Evolutionary conservation across 352 stramenopile species (phyloP).

Genomic region (Phytophthora pseudosyringae): DNA sequence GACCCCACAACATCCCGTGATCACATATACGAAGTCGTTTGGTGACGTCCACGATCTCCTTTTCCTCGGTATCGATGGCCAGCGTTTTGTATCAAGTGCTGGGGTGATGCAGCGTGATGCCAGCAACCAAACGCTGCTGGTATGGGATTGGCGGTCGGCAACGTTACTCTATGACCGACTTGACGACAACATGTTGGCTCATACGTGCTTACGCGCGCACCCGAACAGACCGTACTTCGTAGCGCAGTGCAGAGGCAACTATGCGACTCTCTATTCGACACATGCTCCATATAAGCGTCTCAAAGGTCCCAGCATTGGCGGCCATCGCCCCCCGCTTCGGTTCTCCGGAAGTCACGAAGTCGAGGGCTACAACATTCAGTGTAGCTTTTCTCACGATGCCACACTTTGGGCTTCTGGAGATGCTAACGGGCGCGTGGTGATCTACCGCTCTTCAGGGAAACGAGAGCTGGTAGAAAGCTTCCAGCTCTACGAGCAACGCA

Average conservation of each 20-base stretch:
- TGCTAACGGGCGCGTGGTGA: conserved; percentile 46
- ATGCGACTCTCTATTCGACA: conserved; percentile 51
- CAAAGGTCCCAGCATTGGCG: conserved; percentile 24
- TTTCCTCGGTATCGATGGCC: conserved; percentile 40
- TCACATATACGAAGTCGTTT: conserved; percentile 37
- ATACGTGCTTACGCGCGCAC: conserved; percentile 54
- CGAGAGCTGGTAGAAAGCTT: conserved; percentile 26
- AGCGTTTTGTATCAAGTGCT: conserved; percentile 61
- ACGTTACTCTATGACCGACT: conserved; percentile 58
- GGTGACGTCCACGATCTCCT: conserved; percentile 64
- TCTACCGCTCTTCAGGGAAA: conserved; percentile 43
- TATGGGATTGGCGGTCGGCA: conserved; percentile 63
- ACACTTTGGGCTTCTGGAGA: conserved; percentile 55
- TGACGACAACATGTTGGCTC: conserved; percentile 51
- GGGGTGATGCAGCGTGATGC: conserved; percentile 43
- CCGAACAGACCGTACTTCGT: conserved; percentile 46
- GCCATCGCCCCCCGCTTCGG: conserved; percentile 14
- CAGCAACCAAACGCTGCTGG: conserved; percentile 68
- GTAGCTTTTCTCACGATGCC: conserved; percentile 60
- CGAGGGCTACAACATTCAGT: conserved; percentile 53
- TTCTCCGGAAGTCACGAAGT: conserved; percentile 48
- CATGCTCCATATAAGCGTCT: conserved; percentile 55
- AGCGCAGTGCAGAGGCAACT: conserved; percentile 53
- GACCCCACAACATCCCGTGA: not conserved
- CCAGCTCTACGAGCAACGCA: conserved; percentile 25